phyloP scores from a whole-genome alignment of 257 asterid species.

The Rehmannia glutinosa region DNA sequence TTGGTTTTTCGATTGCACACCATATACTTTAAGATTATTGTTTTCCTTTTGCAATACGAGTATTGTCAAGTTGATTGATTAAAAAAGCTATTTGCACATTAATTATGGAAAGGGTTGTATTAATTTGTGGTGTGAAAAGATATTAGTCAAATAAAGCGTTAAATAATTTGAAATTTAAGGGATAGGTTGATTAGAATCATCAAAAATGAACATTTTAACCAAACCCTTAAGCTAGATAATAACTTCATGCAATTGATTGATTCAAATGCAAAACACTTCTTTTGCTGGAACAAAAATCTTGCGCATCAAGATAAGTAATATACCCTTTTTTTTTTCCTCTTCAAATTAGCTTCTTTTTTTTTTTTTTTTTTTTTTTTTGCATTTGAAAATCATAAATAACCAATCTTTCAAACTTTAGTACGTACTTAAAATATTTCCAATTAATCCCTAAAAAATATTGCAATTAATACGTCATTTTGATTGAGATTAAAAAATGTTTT shows the following conservation, averaged over 20 bases:
- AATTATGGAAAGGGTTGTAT: not conserved
- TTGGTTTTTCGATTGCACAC: too few relatives aligned
- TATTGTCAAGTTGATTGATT: not conserved
- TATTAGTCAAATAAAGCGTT: not conserved
- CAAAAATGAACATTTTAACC: not conserved
- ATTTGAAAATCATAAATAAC: too few relatives aligned
- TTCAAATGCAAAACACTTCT: slow-evolving; percentile 4
- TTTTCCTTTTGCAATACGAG: not conserved
- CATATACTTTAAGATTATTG: too few relatives aligned
- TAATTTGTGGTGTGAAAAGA: not conserved
- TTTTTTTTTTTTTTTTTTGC: too few relatives aligned
- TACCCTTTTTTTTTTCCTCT: not conserved
- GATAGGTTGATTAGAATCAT: not conserved
- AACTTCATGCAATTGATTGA: not conserved
- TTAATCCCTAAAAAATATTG: too few relatives aligned
- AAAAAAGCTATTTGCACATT: too few relatives aligned
- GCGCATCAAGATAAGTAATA: not conserved
- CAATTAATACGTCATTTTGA: not conserved
- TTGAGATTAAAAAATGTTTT: not conserved
- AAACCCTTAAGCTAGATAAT: not conserved
- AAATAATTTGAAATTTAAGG: slow-evolving; percentile 11
- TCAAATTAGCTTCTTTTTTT: not conserved
- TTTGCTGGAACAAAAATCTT: not conserved
- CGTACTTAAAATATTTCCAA: too few relatives aligned
- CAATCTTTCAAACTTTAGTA: too few relatives aligned